phyloP scores from a whole-genome alignment of 2,329 filamentous ascomycete species.

The Neoascochyta sp. region DNA sequence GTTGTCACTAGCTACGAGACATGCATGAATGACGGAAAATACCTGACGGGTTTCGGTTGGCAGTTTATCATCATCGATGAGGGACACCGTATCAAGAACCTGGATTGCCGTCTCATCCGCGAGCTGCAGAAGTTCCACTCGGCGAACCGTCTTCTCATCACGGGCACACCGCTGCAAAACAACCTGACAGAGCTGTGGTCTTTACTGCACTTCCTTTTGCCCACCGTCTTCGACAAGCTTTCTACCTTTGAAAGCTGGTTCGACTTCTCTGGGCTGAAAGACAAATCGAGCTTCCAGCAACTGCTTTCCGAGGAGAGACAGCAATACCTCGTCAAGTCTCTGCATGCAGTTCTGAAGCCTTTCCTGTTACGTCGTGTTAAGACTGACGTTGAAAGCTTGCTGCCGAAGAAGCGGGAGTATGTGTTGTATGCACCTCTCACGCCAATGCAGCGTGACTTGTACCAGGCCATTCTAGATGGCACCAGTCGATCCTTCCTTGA shows the following conservation, averaged over 20 bases:
- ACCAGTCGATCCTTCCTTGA: conserved; percentile 61
- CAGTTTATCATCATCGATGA: conserved; percentile 98
- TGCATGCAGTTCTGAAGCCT: conserved; percentile 90
- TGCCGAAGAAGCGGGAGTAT: conserved; percentile 97
- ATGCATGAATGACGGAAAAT: conserved; percentile 82
- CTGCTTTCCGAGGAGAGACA: conserved; percentile 76
- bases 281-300: conserved; percentile 73
- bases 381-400: conserved; percentile 80
- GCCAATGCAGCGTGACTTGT: conserved; percentile 84
- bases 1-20: conserved; percentile 97
- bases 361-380: conserved; percentile 86
- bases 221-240: conserved; percentile 87
- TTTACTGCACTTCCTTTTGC: conserved; percentile 85
- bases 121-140: conserved; percentile 86
- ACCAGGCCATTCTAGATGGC: conserved; percentile 66
- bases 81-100: conserved; percentile 95
- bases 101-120: conserved; percentile 86
- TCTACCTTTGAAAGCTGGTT: conserved; percentile 96
- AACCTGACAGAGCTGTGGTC: conserved; percentile 96
- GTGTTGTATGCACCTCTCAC: conserved; percentile 92
- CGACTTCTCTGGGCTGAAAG: conserved; percentile 87
- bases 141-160: conserved; percentile 86
- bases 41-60: conserved; percentile 82
- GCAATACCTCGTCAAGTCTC: conserved; percentile 75
- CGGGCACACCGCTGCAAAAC: conserved; percentile 91